phyloP scores from a whole-genome alignment of 441 rosid genomes.

The Eutrema salsugineum region DNA sequence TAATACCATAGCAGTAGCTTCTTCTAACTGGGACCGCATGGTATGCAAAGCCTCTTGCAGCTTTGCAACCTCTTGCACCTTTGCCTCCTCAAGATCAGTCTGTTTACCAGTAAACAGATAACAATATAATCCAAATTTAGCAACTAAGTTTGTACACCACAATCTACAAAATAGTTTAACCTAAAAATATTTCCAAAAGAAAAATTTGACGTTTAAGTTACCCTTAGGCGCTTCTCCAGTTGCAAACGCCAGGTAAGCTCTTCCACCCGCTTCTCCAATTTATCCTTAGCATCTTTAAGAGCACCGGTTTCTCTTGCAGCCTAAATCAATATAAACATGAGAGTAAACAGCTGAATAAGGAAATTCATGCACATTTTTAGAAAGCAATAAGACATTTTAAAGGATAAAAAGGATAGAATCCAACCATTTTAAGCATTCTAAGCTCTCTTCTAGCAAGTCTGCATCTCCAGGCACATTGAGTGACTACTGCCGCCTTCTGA shows the following conservation, averaged over 20 bases:
- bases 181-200: neutral
- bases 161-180: neutral
- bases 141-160: constrained; percentile 2
- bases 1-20: constrained; percentile 63
- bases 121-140: constrained; percentile 4
- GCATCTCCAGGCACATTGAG: constrained; percentile 98
- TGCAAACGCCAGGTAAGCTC: constrained; percentile 99
- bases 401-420: constrained; percentile 26
- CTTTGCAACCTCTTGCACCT: constrained; percentile 83
- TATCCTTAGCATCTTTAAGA: constrained; percentile 96
- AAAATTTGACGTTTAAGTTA: constrained; percentile 28
- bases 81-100: constrained; percentile 96
- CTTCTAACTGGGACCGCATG: constrained; percentile 72
- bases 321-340: constrained; percentile 42
- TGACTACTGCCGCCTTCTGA: constrained; percentile 76
- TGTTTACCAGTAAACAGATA: constrained; percentile 36
- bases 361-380: neutral
- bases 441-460: constrained; percentile 97
- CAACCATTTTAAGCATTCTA: constrained; percentile 89
- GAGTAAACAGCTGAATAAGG: constrained; percentile 17
- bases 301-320: constrained; percentile 99
- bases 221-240: constrained; percentile 96
- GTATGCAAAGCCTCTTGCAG: constrained; percentile 70
- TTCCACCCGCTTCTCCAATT: constrained; percentile 97
- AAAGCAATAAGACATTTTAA: neutral